Evolutionary conservation across 140 eudicot species (phyloP).

Genomic region (Ambrosia hybrid): DNA sequence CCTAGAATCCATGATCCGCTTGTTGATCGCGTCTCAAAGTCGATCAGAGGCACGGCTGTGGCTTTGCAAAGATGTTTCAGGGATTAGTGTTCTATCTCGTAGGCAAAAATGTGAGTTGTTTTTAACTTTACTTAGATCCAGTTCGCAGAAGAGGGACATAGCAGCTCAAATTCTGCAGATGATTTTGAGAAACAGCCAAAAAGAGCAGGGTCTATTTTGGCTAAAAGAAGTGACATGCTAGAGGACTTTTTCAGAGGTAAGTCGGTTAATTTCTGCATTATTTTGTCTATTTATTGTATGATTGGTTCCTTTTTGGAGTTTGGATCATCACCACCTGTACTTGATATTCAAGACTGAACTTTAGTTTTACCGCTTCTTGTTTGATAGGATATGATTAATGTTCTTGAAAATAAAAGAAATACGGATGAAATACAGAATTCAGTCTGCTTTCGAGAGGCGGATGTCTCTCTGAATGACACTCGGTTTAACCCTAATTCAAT

Average conservation of each 20-base stretch:
- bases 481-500: background rate
- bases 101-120: conserved; percentile 55
- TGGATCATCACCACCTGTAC: background rate
- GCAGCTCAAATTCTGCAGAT: conserved; percentile 72
- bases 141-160: conserved; percentile 49
- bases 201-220: conserved; percentile 62
- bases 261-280: conserved; percentile 7
- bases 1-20: conserved; percentile 53
- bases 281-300: background rate
- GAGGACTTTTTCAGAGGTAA: conserved; percentile 79
- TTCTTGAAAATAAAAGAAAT: background rate
- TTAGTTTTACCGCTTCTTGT: background rate
- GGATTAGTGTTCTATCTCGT: conserved; percentile 49
- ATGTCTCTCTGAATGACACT: background rate
- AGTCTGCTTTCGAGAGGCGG: background rate
- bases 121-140: conserved; percentile 58
- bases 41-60: conserved; percentile 94
- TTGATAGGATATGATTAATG: conserved; percentile 1
- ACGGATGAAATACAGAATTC: background rate
- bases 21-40: conserved; percentile 55
- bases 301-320: background rate
- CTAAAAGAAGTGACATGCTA: conserved; percentile 59
- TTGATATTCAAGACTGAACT: conserved; percentile 1
- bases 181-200: conserved; percentile 69
- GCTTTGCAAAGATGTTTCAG: conserved; percentile 81